phyloP scores from a whole-genome alignment of 805 yeast species.

The Torulaspora maleeae region DNA sequence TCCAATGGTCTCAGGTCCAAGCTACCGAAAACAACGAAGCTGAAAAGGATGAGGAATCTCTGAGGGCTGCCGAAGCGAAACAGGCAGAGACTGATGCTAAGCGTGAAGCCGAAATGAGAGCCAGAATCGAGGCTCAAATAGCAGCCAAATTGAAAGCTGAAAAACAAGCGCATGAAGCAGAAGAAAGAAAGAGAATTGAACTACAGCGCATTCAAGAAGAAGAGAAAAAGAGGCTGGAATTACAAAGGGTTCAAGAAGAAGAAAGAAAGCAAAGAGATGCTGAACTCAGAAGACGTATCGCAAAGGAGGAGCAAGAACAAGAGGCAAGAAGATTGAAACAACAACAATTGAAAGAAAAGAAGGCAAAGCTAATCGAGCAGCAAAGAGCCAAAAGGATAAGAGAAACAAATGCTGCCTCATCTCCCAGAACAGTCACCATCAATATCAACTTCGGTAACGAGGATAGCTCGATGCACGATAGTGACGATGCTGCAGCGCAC shows the following conservation, averaged over 20 bases:
- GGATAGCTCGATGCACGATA: not conserved
- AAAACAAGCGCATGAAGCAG: not conserved
- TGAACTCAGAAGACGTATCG: not conserved
- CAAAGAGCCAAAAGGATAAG: constrained; percentile 8
- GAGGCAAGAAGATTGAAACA: constrained; percentile 3
- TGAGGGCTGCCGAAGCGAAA: constrained; percentile 4
- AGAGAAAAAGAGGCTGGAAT: not conserved
- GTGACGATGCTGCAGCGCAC: not conserved
- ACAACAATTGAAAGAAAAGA: constrained; percentile 8
- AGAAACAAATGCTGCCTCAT: constrained; percentile 2
- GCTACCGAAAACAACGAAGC: constrained; percentile 1
- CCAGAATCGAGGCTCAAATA: not conserved
- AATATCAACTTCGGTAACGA: constrained; percentile 10
- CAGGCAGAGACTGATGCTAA: constrained; percentile 3
- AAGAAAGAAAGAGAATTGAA: not conserved
- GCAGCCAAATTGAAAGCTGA: constrained; percentile 3
- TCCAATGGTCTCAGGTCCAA: constrained; percentile 16
- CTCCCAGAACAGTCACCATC: constrained; percentile 10
- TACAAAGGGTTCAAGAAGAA: not conserved
- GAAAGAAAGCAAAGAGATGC: not conserved
- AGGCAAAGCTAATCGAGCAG: constrained; percentile 7
- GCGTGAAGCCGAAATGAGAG: constrained; percentile 3
- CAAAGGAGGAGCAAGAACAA: constrained; percentile 2
- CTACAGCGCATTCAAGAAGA: not conserved
- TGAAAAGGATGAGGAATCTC: constrained; percentile 1